Conservation (phyloP, 441 rosid genomes). For the Adansonia grandidieri region DNA sequence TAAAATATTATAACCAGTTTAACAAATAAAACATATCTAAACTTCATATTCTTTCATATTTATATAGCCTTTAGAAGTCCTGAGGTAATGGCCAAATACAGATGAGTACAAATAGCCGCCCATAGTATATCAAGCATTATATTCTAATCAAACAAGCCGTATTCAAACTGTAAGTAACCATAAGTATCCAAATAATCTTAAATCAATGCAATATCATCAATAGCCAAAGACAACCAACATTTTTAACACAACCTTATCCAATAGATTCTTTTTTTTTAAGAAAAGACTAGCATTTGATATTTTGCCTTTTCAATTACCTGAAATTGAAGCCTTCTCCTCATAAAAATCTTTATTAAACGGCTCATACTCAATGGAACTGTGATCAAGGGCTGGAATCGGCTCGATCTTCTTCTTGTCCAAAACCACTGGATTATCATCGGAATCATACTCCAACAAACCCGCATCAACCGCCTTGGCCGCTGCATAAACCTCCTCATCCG, state of each 20-base stretch:
- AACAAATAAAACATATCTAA: neutral
- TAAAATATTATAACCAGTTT: neutral
- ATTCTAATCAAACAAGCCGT: neutral
- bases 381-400: conserved; percentile 52
- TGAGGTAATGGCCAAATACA: neutral
- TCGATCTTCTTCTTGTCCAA: conserved; percentile 85
- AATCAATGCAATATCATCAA: neutral
- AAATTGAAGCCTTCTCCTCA: neutral
- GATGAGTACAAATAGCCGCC: neutral
- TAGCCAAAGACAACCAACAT: neutral
- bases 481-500: conserved; percentile 97
- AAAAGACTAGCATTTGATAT: neutral
- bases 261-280: neutral
- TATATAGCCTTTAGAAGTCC: neutral
- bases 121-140: neutral
- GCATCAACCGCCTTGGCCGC: conserved; percentile 96
- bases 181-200: neutral
- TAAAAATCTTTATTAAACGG: conserved; percentile 15
- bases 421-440: conserved; percentile 88
- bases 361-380: conserved; percentile 11
- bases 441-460: conserved; percentile 89
- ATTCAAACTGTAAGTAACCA: neutral
- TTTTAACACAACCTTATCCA: neutral
- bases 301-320: neutral
- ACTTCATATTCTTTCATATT: neutral